Conservation (phyloP, 805 yeast species). For the Metschnikowia corniflorae region DNA sequence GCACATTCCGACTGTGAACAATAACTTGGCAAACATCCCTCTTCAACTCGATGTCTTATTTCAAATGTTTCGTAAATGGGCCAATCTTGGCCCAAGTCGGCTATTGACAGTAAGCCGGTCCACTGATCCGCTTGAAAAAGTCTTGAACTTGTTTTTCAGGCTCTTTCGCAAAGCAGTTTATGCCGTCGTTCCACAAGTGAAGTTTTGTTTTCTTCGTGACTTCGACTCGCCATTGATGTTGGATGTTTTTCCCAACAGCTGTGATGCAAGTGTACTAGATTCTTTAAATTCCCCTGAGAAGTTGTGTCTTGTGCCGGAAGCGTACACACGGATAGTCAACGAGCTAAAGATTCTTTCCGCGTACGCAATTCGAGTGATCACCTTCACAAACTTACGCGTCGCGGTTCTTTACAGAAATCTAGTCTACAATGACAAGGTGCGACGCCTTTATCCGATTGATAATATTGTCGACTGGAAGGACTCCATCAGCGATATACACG, state of each 20-base stretch:
- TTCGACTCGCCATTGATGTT: slow-evolving; percentile 40
- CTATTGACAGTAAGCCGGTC: slow-evolving; percentile 21
- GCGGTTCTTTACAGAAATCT: slow-evolving; percentile 27
- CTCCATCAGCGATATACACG: slow-evolving; percentile 24
- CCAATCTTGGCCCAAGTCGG: slow-evolving; percentile 29
- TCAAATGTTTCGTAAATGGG: slow-evolving; percentile 36
- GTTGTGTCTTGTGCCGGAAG: slow-evolving; percentile 13
- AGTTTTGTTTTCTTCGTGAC: slow-evolving; percentile 37
- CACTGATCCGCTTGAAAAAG: slow-evolving; percentile 30
- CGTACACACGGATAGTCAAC: slow-evolving; percentile 13
- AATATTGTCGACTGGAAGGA: slow-evolving; percentile 27
- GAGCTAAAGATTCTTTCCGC: slow-evolving; percentile 23
- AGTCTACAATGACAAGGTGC: slow-evolving; percentile 24
- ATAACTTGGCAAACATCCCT: slow-evolving; percentile 23
- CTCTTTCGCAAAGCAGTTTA: slow-evolving; percentile 31
- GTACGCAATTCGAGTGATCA: slow-evolving; percentile 30
- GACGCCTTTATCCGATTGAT: slow-evolving; percentile 22
- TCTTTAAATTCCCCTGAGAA: slow-evolving; percentile 20
- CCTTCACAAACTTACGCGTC: slow-evolving; percentile 29
- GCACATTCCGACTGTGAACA: slow-evolving; percentile 26
- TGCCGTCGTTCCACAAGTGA: slow-evolving; percentile 39
- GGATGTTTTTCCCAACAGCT: slow-evolving; percentile 27
- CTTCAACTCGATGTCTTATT: slow-evolving; percentile 33
- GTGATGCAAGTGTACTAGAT: slow-evolving; percentile 24
- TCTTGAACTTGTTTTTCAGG: slow-evolving; percentile 32